Base-by-base conservation (phyloP, 352 stramenopile species). In the Plasmopara viticola region DNA sequence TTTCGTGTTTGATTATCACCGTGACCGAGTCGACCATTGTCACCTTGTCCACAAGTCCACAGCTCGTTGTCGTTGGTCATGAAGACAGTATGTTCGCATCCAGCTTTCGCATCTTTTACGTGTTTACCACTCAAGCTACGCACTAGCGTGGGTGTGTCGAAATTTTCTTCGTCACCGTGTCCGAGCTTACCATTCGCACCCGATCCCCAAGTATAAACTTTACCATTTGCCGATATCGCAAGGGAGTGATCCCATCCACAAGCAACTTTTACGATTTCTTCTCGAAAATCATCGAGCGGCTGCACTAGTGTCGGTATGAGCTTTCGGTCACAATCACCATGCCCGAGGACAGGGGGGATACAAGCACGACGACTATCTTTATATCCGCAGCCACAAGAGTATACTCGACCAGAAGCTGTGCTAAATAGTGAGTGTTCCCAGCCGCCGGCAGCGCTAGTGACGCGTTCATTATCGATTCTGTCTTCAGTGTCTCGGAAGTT, bases 351-450 rank as follows among this genome's bases (percentile, higher is more conserved):
- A n/a, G 84, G 84, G 12, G 84, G 84, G 33, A 92, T 81, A 2
- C 82, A 81, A 12, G 77, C 68, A n/a, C 82, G 68, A 9, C 84
- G 67, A 54, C 79, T 91, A 44, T 94, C 84, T 28, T 94, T 94
- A 59, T 94, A 94, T 12, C 84, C 84, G 9, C 80, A 87, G 7
- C 84, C 84, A 52, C 71, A 84, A 1, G 78, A 84, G 45, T 86
- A 94, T 18, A 86, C 76, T 9, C 75, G 70, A 0, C 84, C 84
- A 14, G 75, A 79, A 20, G 61, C 49, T 14, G 74, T 70, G 39
- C 74, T 87, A 54, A 89, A 89, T 14, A 94, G 50, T 10, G 84
- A 87, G 44, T 94, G 84, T 38, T 94, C 84, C 84, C 84, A 94
- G 0, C 84, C 82, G 30, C 82, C 82, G 9, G 79, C 78, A 39